phyloP scores from a whole-genome alignment of 192 early-diverging fungal genomes.

The Linnemannia exigua region DNA sequence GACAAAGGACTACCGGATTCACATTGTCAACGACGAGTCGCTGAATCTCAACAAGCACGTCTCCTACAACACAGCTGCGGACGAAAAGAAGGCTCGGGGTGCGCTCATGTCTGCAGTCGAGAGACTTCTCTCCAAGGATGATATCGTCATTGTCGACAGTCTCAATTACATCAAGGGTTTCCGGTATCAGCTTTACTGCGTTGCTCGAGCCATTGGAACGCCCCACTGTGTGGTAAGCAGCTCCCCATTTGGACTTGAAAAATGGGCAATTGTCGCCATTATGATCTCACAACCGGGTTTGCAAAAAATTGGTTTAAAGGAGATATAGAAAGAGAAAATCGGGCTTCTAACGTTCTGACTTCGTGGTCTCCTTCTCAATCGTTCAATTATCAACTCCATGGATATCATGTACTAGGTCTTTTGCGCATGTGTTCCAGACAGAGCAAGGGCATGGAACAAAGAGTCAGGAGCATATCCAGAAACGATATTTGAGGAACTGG shows the following conservation, averaged over 20 bases:
- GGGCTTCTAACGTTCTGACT: not conserved
- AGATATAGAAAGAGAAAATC: not conserved
- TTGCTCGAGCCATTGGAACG: conserved; percentile 86
- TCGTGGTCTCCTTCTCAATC: not conserved
- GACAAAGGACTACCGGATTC: conserved; percentile 63
- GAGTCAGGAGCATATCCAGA: conserved; percentile 51
- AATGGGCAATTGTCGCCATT: not conserved
- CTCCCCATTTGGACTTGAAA: not conserved
- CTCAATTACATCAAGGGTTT: conserved; percentile 99
- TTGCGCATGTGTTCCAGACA: conserved; percentile 43
- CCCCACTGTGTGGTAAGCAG: conserved; percentile 84
- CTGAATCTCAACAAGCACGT: conserved; percentile 40
- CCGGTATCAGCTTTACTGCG: conserved; percentile 96
- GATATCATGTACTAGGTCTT: conserved; percentile 23
- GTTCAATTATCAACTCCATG: not conserved
- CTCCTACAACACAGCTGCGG: conserved; percentile 59
- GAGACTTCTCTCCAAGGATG: conserved; percentile 83
- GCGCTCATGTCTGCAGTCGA: conserved; percentile 92
- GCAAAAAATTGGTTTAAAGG: not conserved
- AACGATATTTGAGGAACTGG: conserved; percentile 81
- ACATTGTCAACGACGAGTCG: conserved; percentile 86
- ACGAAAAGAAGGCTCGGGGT: conserved; percentile 94
- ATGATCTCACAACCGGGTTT: not conserved
- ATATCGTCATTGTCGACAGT: conserved; percentile 92
- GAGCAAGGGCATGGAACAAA: conserved; percentile 42